Conservation (phyloP, 495 filamentous ascomycete genomes). For the Acidiella bohemica region DNA sequence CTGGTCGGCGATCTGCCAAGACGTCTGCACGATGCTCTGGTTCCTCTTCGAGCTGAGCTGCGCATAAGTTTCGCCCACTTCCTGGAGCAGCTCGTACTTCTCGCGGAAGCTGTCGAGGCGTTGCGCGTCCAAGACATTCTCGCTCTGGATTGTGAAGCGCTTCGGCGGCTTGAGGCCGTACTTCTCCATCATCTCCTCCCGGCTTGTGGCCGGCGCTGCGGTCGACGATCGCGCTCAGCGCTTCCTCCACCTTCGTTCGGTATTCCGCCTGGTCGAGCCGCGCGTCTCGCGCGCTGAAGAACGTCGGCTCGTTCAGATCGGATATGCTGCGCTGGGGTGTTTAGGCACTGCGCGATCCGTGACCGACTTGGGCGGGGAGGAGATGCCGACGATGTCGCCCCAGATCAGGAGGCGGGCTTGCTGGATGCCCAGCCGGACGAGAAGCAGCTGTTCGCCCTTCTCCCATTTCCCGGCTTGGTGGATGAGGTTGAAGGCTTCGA, state of each 20-base stretch:
- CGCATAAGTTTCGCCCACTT: conserved; percentile 19
- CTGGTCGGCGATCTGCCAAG: conserved; percentile 22
- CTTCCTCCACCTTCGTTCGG: conserved; percentile 16
- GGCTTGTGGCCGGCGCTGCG: conserved; percentile 7
- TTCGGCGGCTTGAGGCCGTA: conserved; percentile 27
- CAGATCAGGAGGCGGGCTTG: conserved; percentile 28
- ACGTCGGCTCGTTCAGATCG: conserved; percentile 24
- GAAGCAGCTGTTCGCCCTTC: conserved; percentile 21
- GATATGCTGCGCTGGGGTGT: conserved; percentile 24
- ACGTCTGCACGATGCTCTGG: conserved; percentile 20
- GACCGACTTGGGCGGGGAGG: conserved; percentile 22
- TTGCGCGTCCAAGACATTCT: conserved; percentile 24
- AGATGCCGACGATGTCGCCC: conserved; percentile 27
- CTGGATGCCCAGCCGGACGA: conserved; percentile 25
- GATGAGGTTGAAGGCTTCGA: conserved; percentile 27
- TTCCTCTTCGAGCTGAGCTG: conserved; percentile 14
- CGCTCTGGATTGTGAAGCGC: conserved; percentile 6
- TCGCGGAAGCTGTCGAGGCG: conserved; percentile 28
- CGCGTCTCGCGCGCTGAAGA: conserved; percentile 23
- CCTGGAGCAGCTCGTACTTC: conserved; percentile 23
- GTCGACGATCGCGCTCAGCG: conserved; percentile 15
- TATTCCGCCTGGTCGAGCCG: conserved; percentile 20
- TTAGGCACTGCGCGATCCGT: conserved; percentile 24
- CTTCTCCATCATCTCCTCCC: conserved; percentile 24
- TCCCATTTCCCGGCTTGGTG: conserved; percentile 21